phyloP scores from a whole-genome alignment of 208 protist genomes.

The Crithidia acanthocephali region DNA sequence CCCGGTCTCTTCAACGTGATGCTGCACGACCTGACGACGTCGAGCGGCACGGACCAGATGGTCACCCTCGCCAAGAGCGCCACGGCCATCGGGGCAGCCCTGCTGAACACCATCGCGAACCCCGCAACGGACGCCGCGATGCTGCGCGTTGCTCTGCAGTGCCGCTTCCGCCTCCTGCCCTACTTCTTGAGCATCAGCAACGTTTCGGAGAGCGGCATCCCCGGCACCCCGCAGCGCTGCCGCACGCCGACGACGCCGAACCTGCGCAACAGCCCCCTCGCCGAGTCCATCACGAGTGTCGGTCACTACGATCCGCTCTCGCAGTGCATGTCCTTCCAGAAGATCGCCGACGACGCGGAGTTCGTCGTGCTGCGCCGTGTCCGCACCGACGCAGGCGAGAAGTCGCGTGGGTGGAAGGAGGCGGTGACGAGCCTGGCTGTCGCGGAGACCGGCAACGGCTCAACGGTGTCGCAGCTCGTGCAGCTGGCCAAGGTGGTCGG shows the following conservation, averaged over 20 bases:
- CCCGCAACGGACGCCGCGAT: slow-evolving; percentile 38
- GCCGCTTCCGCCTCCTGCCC: slow-evolving; percentile 72
- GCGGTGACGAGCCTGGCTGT: slow-evolving; percentile 53
- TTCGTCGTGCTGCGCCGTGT: slow-evolving; percentile 59
- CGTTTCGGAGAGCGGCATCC: slow-evolving; percentile 49
- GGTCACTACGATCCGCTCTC: slow-evolving; percentile 70
- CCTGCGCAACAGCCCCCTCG: slow-evolving; percentile 58
- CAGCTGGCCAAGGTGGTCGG: slow-evolving; percentile 72
- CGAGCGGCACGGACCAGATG: slow-evolving; percentile 64
- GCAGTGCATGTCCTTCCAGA: slow-evolving; percentile 64
- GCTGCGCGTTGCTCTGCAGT: slow-evolving; percentile 59
- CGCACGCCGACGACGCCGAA: slow-evolving; percentile 43
- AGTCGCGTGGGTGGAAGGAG: slow-evolving; percentile 48
- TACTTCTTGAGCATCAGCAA: slow-evolving; percentile 75
- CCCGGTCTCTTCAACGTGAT: slow-evolving; percentile 79
- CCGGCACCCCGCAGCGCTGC: slow-evolving; percentile 40
- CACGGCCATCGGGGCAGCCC: slow-evolving; percentile 39
- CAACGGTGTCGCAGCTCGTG: slow-evolving; percentile 55
- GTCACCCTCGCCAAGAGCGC: slow-evolving; percentile 70
- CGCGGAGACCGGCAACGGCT: slow-evolving; percentile 40
- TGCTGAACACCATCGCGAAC: slow-evolving; percentile 49
- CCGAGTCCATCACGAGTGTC: slow-evolving; percentile 56
- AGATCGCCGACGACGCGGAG: slow-evolving; percentile 66
- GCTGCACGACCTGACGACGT: slow-evolving; percentile 63
- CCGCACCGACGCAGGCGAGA: slow-evolving; percentile 32